Percentiles rank a stretch among this genome's conserved stretches.
Evolutionary conservation across 108 stramenopile genomes (phyloP).

Genomic region (Phaeodactylum tricornutum): DNA sequence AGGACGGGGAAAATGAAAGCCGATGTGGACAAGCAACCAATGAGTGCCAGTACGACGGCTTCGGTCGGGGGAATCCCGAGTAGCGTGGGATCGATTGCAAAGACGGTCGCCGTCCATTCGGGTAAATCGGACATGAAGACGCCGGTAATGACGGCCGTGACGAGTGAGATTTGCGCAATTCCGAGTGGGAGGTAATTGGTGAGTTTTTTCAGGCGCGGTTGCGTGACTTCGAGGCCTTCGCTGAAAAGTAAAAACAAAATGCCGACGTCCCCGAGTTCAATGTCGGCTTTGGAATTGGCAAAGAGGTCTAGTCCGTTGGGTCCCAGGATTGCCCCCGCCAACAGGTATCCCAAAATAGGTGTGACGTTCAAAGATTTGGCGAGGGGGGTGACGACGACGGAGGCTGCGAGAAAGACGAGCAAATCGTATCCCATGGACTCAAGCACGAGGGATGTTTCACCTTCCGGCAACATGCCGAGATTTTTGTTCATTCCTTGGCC

Average conservation of each 20-base stretch:
- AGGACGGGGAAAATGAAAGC: constrained; percentile 68
- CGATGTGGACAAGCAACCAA: constrained; percentile 52
- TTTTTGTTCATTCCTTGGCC: constrained; percentile 6
- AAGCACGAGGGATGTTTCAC: constrained; percentile 16
- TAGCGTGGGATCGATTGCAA: constrained; percentile 10
- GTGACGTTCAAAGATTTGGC: constrained; percentile 24
- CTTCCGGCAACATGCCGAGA: neutral
- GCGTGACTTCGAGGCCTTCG: constrained; percentile 59
- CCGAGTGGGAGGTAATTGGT: constrained; percentile 44
- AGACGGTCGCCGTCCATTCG: constrained; percentile 14
- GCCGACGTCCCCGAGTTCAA: constrained; percentile 69
- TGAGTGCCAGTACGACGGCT: constrained; percentile 45
- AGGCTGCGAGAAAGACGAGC: constrained; percentile 44
- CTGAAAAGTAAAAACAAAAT: constrained; percentile 68
- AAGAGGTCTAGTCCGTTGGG: constrained; percentile 56
- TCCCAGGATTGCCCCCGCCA: constrained; percentile 45
- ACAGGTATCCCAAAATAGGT: constrained; percentile 61
- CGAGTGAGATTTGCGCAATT: constrained; percentile 42
- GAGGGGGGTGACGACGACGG: constrained; percentile 44
- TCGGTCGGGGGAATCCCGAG: constrained; percentile 22
- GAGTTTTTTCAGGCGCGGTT: constrained; percentile 30
- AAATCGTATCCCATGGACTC: constrained; percentile 51
- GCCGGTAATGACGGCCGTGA: constrained; percentile 5
- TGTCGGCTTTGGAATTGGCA: constrained; percentile 45
- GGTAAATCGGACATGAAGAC: too few species aligned